phyloP scores from a whole-genome alignment of 148 eudicot species.

The Limonium bicolor region DNA sequence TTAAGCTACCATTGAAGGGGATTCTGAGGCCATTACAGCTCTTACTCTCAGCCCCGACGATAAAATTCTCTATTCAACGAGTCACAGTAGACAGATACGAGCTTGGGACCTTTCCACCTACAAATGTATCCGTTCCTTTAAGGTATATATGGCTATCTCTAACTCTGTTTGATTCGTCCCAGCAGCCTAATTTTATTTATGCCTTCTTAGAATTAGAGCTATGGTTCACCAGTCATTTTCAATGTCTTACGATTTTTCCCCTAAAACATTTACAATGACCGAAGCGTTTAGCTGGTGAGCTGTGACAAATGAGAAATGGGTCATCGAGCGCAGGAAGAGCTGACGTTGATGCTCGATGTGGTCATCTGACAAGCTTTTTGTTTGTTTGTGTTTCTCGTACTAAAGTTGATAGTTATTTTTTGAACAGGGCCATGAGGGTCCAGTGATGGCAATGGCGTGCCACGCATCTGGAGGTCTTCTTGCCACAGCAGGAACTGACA shows the following conservation, averaged over 20 bases:
- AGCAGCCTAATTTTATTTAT: no score
- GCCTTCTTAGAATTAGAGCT: no score
- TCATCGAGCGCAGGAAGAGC: no score
- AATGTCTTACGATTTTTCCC: no score
- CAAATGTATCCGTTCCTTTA: conserved; percentile 82
- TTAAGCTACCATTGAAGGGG: conserved; percentile 65
- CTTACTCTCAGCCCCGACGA: conserved; percentile 54
- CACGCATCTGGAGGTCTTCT: conserved; percentile 86
- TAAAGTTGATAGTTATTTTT: no score
- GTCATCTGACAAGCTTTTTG: no score
- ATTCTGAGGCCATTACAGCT: conserved; percentile 64
- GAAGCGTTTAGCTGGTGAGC: no score
- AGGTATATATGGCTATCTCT: conserved; percentile 23
- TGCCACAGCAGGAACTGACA: conserved; percentile 93
- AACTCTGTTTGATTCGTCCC: not conserved
- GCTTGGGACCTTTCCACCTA: conserved; percentile 78
- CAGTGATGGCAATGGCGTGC: conserved; percentile 84
- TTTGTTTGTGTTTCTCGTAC: no score
- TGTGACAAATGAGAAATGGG: no score
- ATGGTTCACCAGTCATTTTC: no score
- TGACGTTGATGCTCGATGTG: no score
- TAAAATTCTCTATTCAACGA: conserved; percentile 50
- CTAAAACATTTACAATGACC: no score
- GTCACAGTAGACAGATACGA: conserved; percentile 73
- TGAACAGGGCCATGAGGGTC: conserved; percentile 80